Conservation (phyloP, 768 basidiomycete genomes). For the Kwoniella pini region DNA sequence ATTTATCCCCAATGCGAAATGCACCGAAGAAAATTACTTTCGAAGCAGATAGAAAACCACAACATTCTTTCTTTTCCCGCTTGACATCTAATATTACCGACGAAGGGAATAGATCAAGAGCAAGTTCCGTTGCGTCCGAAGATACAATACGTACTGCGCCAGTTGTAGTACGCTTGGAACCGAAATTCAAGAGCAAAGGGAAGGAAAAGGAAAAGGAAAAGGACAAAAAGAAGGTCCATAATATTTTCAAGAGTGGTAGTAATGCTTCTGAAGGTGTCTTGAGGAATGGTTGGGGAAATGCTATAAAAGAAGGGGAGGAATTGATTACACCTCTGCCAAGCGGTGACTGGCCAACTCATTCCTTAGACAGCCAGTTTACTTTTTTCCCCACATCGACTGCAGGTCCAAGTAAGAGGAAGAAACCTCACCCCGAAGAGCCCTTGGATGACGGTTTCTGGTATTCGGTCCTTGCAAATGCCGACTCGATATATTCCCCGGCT, state of each 20-base stretch:
- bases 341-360: conserved; percentile 20
- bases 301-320: conserved; percentile 37
- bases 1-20: background rate
- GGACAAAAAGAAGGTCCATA: conserved; percentile 25
- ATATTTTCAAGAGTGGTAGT: conserved; percentile 30
- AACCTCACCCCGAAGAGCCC: background rate
- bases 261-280: conserved; percentile 8
- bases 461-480: background rate
- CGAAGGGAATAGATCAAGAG: conserved; percentile 9
- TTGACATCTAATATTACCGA: background rate
- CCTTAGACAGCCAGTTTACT: background rate
- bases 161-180: background rate
- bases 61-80: conserved; percentile 38
- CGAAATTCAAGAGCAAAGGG: background rate
- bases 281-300: conserved; percentile 43
- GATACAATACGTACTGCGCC: background rate
- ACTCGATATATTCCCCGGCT: background rate
- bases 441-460: conserved; percentile 12
- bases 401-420: conserved; percentile 6
- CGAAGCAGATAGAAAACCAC: conserved; percentile 34
- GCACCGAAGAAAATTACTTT: conserved; percentile 34
- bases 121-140: conserved; percentile 11
- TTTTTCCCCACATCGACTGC: background rate
- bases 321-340: conserved; percentile 34
- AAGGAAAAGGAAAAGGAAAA: background rate